phyloP scores from a whole-genome alignment of 108 stramenopile genomes.

The Cyclotella cryptica region DNA sequence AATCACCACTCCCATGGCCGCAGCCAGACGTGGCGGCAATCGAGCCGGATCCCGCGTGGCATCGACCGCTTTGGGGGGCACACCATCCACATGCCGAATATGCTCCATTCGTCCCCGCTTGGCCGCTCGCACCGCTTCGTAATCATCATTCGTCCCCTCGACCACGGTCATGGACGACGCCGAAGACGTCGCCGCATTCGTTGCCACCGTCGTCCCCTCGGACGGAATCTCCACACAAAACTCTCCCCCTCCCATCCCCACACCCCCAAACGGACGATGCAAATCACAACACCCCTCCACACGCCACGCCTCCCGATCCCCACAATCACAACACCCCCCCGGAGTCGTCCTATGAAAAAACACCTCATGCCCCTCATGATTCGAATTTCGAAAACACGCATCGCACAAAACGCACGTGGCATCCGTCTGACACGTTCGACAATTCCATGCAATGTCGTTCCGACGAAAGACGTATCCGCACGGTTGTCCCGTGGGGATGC shows the following conservation, averaged over 20 bases:
- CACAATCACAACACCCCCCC: constrained; percentile 99
- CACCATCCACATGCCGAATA: constrained; percentile 28
- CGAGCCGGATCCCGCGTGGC: constrained; percentile 34
- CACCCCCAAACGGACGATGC: constrained; percentile 66
- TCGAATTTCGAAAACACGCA: constrained; percentile 85
- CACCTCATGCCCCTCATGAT: constrained; percentile 98
- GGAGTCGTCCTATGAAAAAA: constrained; percentile 96
- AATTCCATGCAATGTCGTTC: constrained; percentile 98
- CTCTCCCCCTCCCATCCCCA: constrained; percentile 3
- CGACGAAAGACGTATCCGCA: constrained; percentile 97
- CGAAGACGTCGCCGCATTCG: constrained; percentile 16
- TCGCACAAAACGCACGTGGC: constrained; percentile 97
- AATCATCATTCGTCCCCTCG: constrained; percentile 57
- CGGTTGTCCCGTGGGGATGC: constrained; percentile 46
- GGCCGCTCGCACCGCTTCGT: constrained; percentile 69
- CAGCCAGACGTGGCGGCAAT: constrained; percentile 72
- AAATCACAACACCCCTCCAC: constrained; percentile 86
- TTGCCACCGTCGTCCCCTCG: constrained; percentile 28
- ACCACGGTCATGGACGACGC: not conserved
- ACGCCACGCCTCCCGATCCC: constrained; percentile 97
- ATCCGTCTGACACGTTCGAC: constrained; percentile 96
- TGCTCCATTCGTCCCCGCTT: constrained; percentile 46
- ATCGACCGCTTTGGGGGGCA: not conserved
- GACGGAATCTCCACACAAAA: not conserved
- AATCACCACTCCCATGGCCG: constrained; percentile 81